Evolutionary conservation across 495 filamentous ascomycete genomes (phyloP).

Genomic region (Umbilicaria muhlenbergii): DNA sequence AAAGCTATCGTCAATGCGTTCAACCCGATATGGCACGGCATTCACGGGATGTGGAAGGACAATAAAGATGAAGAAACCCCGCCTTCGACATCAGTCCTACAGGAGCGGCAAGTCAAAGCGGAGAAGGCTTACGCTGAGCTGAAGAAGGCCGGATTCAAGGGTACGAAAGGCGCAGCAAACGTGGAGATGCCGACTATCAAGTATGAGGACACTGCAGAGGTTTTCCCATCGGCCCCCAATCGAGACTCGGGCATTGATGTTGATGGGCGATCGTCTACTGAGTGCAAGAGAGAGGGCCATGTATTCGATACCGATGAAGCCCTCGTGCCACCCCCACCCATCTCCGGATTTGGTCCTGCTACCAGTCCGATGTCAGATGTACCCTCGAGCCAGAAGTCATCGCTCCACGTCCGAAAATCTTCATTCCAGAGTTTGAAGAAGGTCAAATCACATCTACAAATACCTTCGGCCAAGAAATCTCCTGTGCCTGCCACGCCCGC

Average conservation of each 20-base stretch:
- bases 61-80: constrained; percentile 21
- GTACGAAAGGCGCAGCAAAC: constrained; percentile 14
- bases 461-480: constrained; percentile 19
- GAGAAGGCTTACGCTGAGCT: constrained; percentile 43
- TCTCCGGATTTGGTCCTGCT: background rate
- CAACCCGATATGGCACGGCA: constrained; percentile 33
- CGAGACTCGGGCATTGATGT: constrained; percentile 19
- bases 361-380: constrained; percentile 7
- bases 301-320: background rate
- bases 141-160: constrained; percentile 41
- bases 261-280: constrained; percentile 8
- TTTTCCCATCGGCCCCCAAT: background rate
- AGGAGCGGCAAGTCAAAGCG: constrained; percentile 29
- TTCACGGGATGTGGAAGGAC: constrained; percentile 19
- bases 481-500: constrained; percentile 5
- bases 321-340: constrained; percentile 6
- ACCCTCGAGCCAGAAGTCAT: constrained; percentile 5
- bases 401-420: constrained; percentile 11
- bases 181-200: constrained; percentile 3
- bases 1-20: constrained; percentile 40
- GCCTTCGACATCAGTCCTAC: constrained; percentile 13
- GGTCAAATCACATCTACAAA: constrained; percentile 19
- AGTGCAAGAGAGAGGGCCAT: constrained; percentile 3
- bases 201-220: constrained; percentile 2
- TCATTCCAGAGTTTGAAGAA: constrained; percentile 22